These are phyloP conservation scores for Pseudognaphalium luteoalbum DNA, from an alignment of 129 eudicot species.

Conservation along the genomic window DNA sequence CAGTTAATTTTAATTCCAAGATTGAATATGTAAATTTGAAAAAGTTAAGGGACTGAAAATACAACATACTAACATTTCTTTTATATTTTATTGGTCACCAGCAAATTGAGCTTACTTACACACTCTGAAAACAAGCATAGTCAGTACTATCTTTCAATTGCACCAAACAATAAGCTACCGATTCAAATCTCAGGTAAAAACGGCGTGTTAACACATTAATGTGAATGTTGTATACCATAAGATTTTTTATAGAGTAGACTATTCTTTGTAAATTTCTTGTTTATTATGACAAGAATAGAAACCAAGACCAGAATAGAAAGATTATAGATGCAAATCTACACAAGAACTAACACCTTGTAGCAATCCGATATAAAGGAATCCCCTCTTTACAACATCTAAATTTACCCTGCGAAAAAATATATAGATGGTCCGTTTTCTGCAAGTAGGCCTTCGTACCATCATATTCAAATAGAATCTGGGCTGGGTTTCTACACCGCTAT, in stretches of 20 bases:
- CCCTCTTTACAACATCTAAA: conserved; percentile 56
- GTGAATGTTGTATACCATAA: background rate
- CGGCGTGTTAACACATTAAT: background rate
- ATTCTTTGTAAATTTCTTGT: conserved; percentile 5
- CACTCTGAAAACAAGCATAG: no score
- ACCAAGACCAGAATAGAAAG: conserved; percentile 18
- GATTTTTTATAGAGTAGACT: background rate
- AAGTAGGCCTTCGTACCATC: conserved; percentile 27
- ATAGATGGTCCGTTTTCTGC: conserved; percentile 12
- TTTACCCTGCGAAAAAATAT: conserved; percentile 8
- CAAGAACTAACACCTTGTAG: conserved; percentile 19
- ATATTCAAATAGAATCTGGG: conserved; percentile 19
- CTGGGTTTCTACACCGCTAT: conserved; percentile 41
- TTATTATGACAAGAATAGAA: conserved; percentile 23
- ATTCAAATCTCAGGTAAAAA: background rate
- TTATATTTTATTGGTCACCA: no score
- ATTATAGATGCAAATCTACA: conserved; percentile 38
- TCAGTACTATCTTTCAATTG: background rate
- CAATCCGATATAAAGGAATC: conserved; percentile 14
- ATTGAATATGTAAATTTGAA: no score
- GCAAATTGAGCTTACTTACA: no score
- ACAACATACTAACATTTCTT: no score
- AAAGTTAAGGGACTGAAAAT: no score
- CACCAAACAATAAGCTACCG: background rate
- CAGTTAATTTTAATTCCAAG: no score